phyloP scores from a whole-genome alignment of 129 eudicot genomes.

The Pulicaria dysenterica region DNA sequence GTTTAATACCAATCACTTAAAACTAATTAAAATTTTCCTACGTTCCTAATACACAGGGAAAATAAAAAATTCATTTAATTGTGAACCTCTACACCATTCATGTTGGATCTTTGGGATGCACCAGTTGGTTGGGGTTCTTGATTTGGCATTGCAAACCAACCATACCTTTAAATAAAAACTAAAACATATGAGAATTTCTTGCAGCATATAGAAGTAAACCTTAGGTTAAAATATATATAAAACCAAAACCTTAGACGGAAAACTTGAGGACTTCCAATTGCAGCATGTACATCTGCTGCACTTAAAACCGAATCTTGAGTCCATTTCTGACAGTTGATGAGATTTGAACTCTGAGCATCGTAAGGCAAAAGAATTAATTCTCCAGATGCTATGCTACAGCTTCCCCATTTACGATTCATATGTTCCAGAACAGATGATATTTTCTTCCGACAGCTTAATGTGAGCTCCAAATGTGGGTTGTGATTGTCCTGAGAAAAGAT shows the following conservation, averaged over 20 bases:
- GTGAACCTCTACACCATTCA: slow-evolving; percentile 28
- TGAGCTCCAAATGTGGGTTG: slow-evolving; percentile 57
- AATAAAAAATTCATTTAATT: slow-evolving; percentile 4
- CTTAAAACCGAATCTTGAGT: slow-evolving; percentile 63
- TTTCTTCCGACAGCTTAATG: slow-evolving; percentile 79
- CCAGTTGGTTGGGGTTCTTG: slow-evolving; percentile 35
- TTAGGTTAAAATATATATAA: slow-evolving; percentile 21
- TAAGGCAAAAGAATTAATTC: slow-evolving; percentile 78
- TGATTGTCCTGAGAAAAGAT: slow-evolving; percentile 35
- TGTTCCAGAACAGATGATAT: slow-evolving; percentile 88
- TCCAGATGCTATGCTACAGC: slow-evolving; percentile 60
- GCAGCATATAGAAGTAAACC: slow-evolving; percentile 12
- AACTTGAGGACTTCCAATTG: slow-evolving; percentile 69
- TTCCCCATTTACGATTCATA: slow-evolving; percentile 91
- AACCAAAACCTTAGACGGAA: slow-evolving; percentile 76
- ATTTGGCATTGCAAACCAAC: slow-evolving; percentile 54
- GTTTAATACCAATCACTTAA: slow-evolving; percentile 12
- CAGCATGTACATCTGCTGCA: slow-evolving; percentile 79
- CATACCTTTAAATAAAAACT: slow-evolving; percentile 49
- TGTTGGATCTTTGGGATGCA: slow-evolving; percentile 25
- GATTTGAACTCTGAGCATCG: slow-evolving; percentile 44
- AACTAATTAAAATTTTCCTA: background rate
- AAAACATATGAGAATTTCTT: slow-evolving; percentile 20
- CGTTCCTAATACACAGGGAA: background rate
- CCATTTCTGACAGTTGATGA: slow-evolving; percentile 59